Base-by-base conservation (phyloP, 1,284 basidiomycete species). In the Microbotryum silenes-acaulis region DNA sequence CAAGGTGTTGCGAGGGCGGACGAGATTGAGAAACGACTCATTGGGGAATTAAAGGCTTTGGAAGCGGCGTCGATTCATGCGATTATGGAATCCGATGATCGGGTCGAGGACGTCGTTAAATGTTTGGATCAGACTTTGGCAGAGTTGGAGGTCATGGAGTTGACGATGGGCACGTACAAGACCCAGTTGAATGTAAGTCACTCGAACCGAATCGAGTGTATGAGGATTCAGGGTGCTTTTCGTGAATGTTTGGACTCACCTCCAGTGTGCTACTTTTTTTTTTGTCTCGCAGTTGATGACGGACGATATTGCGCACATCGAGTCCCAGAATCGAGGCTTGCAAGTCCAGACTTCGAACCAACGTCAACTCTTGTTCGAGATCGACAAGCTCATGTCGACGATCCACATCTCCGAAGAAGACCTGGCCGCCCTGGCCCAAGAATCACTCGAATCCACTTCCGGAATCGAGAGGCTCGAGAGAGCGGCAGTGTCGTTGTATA, bases 271-370 rank as follows among this genome's bases (percentile, higher is more conserved):
- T 27, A 27, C 6, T 50, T 53, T 31, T 7, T 31, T 50, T 14
- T 20, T 18, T 20, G 4, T 8, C 20, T 44, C 27, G 9, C 71
- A 96, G 91, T 87, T 89, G 60, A 92, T 94, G 51, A 83, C 83
- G 57, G 92, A 99, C 60, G 96, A 99, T 74, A 97, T 99, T 62
- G 83, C 83, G 10, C 93, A 85, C 73, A 97, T 99, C 71, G 96
- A 98, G 77, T 88, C 88, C 3, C 96, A 98, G 75, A 94, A 96
- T 73, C 83, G 93, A 57, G 96, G 96, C 70, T 78, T 98, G 44
- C 96, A 99, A 77, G 92, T 98, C 2, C 94, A 98, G 72, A 97
- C 87, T 12, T 91, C 94, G 72, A 99, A 98, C 72, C 94, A 97
- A 75, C 83, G 87, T 47, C 83, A 85, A 3, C 80, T 97, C 8